Evolutionary conservation across 1,284 basidiomycete species (phyloP).

Genomic region (Moesziomyces aphidis): DNA sequence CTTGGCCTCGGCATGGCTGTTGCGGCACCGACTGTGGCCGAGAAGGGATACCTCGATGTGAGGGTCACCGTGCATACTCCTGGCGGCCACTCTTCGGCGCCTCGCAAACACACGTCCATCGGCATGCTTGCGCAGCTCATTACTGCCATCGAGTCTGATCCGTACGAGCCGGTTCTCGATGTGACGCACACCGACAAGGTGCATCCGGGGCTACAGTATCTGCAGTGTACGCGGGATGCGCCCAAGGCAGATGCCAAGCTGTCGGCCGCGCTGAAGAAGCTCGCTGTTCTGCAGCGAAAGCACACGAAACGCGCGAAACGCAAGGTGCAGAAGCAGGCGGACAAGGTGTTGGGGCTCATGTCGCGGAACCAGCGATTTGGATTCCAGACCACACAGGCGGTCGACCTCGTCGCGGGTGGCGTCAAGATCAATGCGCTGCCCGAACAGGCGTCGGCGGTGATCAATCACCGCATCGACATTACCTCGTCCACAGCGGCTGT

Average conservation of each 20-base stretch:
- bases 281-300: constrained; percentile 66
- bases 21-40: constrained; percentile 72
- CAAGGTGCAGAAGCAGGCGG: constrained; percentile 18
- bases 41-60: constrained; percentile 75
- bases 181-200: constrained; percentile 41
- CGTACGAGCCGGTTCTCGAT: constrained; percentile 69
- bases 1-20: constrained; percentile 43
- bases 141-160: constrained; percentile 73
- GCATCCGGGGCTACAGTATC: constrained; percentile 70
- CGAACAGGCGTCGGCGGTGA: constrained; percentile 72
- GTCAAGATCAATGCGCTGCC: constrained; percentile 77
- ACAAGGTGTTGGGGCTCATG: constrained; percentile 13
- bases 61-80: constrained; percentile 66
- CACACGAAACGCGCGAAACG: background rate
- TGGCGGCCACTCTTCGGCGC: constrained; percentile 78
- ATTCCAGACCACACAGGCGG: constrained; percentile 77
- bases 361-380: constrained; percentile 68
- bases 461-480: constrained; percentile 76
- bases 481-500: constrained; percentile 71
- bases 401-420: constrained; percentile 77
- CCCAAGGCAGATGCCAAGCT: constrained; percentile 70
- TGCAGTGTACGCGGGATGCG: constrained; percentile 72
- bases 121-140: constrained; percentile 75
- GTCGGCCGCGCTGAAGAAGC: constrained; percentile 68
- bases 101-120: constrained; percentile 74